These are phyloP conservation scores for Trichomonas gallinae DNA, from an alignment of 208 protist genomes.

Conservation along the genomic window DNA sequence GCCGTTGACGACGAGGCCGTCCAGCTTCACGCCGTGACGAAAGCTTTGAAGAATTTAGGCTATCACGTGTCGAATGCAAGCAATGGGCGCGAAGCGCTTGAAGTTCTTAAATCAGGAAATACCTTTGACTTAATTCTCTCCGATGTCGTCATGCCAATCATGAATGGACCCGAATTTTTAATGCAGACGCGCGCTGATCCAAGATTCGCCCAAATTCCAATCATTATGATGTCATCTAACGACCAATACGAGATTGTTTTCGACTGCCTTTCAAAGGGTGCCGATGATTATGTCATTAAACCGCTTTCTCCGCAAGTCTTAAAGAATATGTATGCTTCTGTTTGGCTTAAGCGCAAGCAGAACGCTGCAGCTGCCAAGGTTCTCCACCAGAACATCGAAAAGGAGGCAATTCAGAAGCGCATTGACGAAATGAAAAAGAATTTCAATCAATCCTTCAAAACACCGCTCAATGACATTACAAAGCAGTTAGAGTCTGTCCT, in stretches of 20 bases:
- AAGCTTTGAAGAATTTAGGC: background rate
- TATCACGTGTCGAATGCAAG: background rate
- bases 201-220: background rate
- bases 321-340: background rate
- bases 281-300: constrained; percentile 11
- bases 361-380: background rate
- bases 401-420: background rate
- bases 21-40: background rate
- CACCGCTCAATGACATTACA: background rate
- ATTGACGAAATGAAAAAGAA: background rate
- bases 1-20: background rate
- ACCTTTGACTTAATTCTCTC: background rate
- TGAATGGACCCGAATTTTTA: background rate
- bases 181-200: background rate
- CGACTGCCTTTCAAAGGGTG: background rate
- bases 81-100: background rate
- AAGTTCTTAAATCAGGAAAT: background rate
- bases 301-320: background rate
- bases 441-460: background rate
- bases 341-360: background rate
- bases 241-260: constrained; percentile 18
- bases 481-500: background rate
- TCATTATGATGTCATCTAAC: constrained; percentile 11
- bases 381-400: background rate
- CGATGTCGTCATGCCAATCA: background rate